Conservation (phyloP, 768 basidiomycete genomes). For the Boletales sp. region DNA sequence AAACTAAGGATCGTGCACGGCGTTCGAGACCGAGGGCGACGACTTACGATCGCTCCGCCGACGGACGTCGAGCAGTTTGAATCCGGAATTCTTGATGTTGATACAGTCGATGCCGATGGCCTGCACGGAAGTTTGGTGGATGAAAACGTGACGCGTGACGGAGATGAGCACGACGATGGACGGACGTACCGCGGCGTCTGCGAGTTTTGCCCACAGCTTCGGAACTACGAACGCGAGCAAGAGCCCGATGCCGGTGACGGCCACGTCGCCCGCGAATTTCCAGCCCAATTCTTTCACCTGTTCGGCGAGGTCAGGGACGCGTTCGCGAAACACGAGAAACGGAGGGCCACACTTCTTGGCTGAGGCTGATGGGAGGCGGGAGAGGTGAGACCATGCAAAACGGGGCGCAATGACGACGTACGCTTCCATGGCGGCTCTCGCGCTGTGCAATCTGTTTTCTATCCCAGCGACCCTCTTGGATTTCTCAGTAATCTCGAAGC, state of each 20-base stretch:
- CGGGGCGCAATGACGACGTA: not conserved
- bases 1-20: no score
- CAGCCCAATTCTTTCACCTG: constrained; percentile 17
- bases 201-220: constrained; percentile 6
- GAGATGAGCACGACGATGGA: no score
- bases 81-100: constrained; percentile 2
- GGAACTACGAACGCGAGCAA: constrained; percentile 14
- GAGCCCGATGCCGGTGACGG: constrained; percentile 12
- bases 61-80: constrained; percentile 5
- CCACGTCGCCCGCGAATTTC: constrained; percentile 13
- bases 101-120: constrained; percentile 2
- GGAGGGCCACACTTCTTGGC: constrained; percentile 11
- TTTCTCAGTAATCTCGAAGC: constrained; percentile 2
- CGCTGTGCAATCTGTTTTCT: not conserved
- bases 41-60: constrained; percentile 9
- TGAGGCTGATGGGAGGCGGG: constrained; percentile 8
- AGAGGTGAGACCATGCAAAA: not conserved
- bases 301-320: constrained; percentile 1
- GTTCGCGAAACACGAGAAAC: not conserved
- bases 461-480: constrained; percentile 4
- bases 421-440: constrained; percentile 14
- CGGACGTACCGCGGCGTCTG: constrained; percentile 2
- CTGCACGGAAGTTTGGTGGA: not conserved
- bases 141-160: not conserved
- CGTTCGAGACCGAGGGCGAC: not conserved